Evolutionary conservation across 345 rosid genomes (phyloP).

Genomic region (Brassica nigra): DNA sequence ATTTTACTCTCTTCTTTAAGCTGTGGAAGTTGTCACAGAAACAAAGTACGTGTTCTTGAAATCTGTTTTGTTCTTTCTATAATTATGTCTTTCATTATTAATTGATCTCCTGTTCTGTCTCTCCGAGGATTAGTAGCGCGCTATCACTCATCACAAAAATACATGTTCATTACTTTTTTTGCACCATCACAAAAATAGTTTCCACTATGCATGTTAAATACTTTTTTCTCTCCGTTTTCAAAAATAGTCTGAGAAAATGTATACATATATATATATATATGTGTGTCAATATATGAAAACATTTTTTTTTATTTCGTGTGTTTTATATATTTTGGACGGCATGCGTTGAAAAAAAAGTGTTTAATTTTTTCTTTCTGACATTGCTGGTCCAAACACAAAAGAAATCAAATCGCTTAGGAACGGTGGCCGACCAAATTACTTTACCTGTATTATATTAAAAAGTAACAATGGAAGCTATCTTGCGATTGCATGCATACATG

Average conservation of each 20-base stretch:
- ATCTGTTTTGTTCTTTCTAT: background rate
- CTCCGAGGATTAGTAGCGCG: background rate
- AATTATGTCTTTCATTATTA: background rate
- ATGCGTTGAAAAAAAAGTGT: background rate
- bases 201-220: background rate
- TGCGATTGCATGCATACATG: background rate
- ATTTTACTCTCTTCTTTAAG: background rate
- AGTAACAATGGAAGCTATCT: background rate
- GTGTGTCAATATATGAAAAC: background rate
- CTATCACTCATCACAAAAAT: background rate
- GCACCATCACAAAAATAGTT: background rate
- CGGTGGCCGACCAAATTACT: background rate
- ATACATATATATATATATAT: background rate
- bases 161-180: background rate
- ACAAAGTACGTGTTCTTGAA: background rate
- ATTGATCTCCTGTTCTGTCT: background rate
- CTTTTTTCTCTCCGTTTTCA: background rate
- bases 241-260: background rate
- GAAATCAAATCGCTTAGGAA: background rate
- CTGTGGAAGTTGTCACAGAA: background rate
- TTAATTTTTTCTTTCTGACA: background rate
- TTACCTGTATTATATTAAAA: background rate
- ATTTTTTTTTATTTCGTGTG: background rate
- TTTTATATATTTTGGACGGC: background rate
- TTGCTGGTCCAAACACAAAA: background rate